phyloP scores from a whole-genome alignment of 192 early-diverging fungal genomes.

The Coemansia sp. region DNA sequence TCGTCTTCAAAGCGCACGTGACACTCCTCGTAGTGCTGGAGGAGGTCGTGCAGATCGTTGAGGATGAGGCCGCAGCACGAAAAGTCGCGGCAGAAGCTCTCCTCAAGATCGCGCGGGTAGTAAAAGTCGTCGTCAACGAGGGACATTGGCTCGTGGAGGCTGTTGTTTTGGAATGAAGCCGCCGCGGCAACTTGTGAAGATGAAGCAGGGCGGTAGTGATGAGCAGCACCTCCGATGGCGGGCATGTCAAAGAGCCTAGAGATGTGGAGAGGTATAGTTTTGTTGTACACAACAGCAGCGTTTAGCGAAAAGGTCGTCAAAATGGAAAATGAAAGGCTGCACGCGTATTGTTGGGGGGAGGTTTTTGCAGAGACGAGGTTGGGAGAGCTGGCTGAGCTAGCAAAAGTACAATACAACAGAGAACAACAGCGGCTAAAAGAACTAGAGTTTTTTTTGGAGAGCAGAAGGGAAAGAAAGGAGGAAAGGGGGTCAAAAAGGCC shows the following conservation, averaged over 20 bases:
- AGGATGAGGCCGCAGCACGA: conserved; percentile 89
- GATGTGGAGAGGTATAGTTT: neutral
- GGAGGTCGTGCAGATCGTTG: conserved; percentile 87
- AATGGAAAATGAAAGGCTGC: neutral
- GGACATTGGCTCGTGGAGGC: conserved; percentile 20
- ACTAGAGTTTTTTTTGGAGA: neutral
- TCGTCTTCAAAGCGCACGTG: conserved; percentile 90
- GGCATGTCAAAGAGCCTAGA: conserved; percentile 43
- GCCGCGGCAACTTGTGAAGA: conserved; percentile 2
- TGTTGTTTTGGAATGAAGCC: conserved; percentile 12
- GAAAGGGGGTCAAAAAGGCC: neutral
- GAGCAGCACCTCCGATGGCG: conserved; percentile 18
- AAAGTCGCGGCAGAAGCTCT: conserved; percentile 93
- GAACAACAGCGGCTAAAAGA: neutral
- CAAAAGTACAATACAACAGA: neutral
- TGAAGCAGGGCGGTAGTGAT: conserved; percentile 11
- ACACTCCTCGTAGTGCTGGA: conserved; percentile 95
- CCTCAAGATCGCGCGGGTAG: conserved; percentile 75
- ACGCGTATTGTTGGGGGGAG: neutral
- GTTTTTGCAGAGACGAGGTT: neutral
- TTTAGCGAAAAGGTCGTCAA: conserved; percentile 5
- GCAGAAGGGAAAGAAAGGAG: conserved; percentile 3
- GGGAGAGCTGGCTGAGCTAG: neutral
- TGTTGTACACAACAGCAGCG: conserved; percentile 7
- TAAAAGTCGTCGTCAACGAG: conserved; percentile 52